phyloP scores from a whole-genome alignment of 2,329 filamentous ascomycete species.

The Monosporascus sp. region DNA sequence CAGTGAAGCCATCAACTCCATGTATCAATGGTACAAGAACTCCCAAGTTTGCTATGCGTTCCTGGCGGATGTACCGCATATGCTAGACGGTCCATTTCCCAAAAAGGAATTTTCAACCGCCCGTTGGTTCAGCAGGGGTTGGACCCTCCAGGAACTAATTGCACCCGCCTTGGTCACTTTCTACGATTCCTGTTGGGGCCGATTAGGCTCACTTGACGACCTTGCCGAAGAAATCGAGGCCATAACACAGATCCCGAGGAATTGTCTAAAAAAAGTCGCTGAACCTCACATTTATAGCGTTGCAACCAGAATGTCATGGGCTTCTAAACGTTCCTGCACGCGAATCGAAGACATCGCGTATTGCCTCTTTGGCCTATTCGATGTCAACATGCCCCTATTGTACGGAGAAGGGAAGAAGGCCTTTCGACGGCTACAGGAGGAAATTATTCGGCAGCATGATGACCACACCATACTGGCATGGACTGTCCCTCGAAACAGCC shows the following conservation, averaged over 20 bases:
- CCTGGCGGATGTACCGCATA: not conserved
- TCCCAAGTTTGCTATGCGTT: slow-evolving; percentile 1
- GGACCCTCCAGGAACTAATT: no score
- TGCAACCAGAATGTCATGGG: slow-evolving; percentile 1
- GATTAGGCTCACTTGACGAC: not conserved
- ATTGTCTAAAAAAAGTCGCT: no score
- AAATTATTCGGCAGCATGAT: slow-evolving; percentile 1
- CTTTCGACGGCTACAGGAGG: slow-evolving; percentile 1
- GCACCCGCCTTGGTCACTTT: no score
- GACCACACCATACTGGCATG: not conserved
- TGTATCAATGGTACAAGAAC: slow-evolving; percentile 1
- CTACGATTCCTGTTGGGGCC: no score
- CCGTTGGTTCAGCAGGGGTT: no score
- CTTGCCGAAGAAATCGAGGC: not conserved
- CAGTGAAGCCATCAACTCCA: slow-evolving; percentile 2
- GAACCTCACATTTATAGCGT: not conserved
- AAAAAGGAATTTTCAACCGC: no score
- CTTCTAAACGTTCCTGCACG: not conserved
- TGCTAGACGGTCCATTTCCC: no score
- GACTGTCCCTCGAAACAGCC: not conserved
- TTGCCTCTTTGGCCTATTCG: slow-evolving; percentile 1
- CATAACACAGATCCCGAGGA: no score
- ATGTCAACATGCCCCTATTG: slow-evolving; percentile 2
- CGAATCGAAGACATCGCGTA: slow-evolving; percentile 1
- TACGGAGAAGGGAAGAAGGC: not conserved